Percentiles rank a stretch among this genome's conserved stretches.
These are phyloP conservation scores for Tricharina praecox DNA, from an alignment of 495 filamentous ascomycete genomes.

Conservation along the genomic window DNA sequence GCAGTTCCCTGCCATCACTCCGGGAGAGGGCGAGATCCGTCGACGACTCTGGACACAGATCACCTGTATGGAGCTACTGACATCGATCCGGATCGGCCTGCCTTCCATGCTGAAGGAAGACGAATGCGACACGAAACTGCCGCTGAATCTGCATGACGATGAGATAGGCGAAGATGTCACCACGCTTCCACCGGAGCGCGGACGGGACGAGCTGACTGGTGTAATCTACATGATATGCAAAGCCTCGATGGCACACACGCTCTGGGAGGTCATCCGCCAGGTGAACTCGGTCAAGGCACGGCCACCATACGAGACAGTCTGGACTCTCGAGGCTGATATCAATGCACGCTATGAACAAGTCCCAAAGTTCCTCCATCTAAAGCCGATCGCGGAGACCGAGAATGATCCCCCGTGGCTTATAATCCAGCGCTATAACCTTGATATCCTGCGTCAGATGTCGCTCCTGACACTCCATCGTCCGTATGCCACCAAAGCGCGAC, in stretches of 20 bases:
- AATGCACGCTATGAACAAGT: conserved; percentile 48
- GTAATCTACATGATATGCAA: conserved; percentile 81
- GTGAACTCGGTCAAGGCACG: conserved; percentile 18
- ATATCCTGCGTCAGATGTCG: conserved; percentile 67
- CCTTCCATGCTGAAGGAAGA: conserved; percentile 72
- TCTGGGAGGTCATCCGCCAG: conserved; percentile 44
- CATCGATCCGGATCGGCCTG: conserved; percentile 79
- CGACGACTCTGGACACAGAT: conserved; percentile 78
- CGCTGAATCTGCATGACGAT: conserved; percentile 84
- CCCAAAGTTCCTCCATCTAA: conserved; percentile 52
- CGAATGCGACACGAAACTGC: conserved; percentile 73
- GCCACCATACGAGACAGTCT: conserved; percentile 57
- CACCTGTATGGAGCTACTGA: conserved; percentile 61
- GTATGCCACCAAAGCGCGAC: conserved; percentile 52
- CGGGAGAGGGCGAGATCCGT: conserved; percentile 84
- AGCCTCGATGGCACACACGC: conserved; percentile 43
- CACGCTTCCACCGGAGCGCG: conserved; percentile 56
- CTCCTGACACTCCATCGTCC: conserved; percentile 71
- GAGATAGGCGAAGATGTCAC: conserved; percentile 71
- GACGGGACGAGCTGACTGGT: conserved; percentile 61
- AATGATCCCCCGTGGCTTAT: conserved; percentile 61
- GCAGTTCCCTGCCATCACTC: conserved; percentile 58
- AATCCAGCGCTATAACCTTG: conserved; percentile 64
- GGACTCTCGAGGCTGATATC: conserved; percentile 56
- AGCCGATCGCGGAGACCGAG: conserved; percentile 51